A percentile compares a stretch with the other conserved stretches of the same genome.
Evolutionary conservation across 2,329 filamentous ascomycete genomes (phyloP).

Genomic region (Alternaria arborescens): DNA sequence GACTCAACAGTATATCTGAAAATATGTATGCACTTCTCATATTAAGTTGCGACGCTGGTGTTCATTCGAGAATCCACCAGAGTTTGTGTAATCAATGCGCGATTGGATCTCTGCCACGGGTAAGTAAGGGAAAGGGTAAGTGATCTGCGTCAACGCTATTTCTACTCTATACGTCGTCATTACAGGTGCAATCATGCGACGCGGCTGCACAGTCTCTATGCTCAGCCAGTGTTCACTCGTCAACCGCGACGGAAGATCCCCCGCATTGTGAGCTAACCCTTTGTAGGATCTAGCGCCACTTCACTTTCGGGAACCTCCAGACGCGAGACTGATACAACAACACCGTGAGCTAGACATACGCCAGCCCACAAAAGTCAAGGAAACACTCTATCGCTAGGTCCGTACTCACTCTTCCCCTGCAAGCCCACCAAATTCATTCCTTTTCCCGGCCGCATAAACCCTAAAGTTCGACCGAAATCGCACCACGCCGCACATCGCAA

Average conservation of each 20-base stretch:
- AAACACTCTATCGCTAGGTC: slow-evolving; percentile 18
- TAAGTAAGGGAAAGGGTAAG: background rate
- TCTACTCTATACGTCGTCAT: background rate
- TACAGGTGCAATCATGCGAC: background rate
- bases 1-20: background rate
- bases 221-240: slow-evolving; percentile 1
- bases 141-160: background rate
- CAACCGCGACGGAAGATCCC: slow-evolving; percentile 15
- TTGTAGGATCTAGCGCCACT: slow-evolving; percentile 18
- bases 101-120: background rate
- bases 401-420: slow-evolving; percentile 35
- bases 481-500: slow-evolving; percentile 19
- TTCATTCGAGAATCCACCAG: background rate
- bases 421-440: slow-evolving; percentile 60
- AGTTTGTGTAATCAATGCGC: background rate
- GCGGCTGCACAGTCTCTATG: background rate
- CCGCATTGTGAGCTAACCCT: slow-evolving; percentile 18
- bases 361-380: slow-evolving; percentile 6
- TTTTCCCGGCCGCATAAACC: slow-evolving; percentile 33
- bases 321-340: slow-evolving; percentile 23
- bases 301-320: slow-evolving; percentile 29
- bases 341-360: slow-evolving; percentile 13
- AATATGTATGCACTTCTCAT: background rate
- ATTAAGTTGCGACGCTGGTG: background rate
- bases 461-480: slow-evolving; percentile 25